phyloP scores from a whole-genome alignment of 108 stramenopile genomes.

The Seminavis robusta region DNA sequence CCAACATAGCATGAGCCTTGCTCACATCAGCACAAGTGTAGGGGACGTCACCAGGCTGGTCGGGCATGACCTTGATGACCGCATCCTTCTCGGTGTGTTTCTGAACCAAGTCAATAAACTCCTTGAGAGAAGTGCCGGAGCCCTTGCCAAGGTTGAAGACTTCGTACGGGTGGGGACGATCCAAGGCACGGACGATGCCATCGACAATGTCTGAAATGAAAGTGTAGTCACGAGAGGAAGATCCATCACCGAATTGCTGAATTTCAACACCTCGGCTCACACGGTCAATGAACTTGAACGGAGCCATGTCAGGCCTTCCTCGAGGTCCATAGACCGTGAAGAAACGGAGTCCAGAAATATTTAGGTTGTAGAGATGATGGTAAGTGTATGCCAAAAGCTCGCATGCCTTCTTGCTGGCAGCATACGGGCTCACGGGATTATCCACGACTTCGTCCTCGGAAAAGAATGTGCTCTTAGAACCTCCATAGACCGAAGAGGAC shows the following conservation, averaged over 20 bases:
- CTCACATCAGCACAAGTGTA: constrained; percentile 75
- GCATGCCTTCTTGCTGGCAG: constrained; percentile 96
- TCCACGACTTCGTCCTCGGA: constrained; percentile 93
- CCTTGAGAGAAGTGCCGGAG: constrained; percentile 72
- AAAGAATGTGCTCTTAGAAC: constrained; percentile 85
- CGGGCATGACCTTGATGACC: constrained; percentile 63
- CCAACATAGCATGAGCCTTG: constrained; percentile 69
- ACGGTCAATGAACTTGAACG: constrained; percentile 97
- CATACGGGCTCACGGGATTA: constrained; percentile 95
- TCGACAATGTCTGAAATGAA: constrained; percentile 89
- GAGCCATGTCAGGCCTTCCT: constrained; percentile 97
- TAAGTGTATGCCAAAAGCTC: constrained; percentile 98
- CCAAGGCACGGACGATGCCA: constrained; percentile 89
- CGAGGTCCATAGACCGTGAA: constrained; percentile 97
- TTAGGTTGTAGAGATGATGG: constrained; percentile 92
- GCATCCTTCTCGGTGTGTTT: constrained; percentile 66
- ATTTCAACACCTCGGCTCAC: constrained; percentile 89
- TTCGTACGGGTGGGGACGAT: constrained; percentile 90
- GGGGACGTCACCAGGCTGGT: constrained; percentile 89
- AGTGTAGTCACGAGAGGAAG: constrained; percentile 83
- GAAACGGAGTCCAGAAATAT: constrained; percentile 93
- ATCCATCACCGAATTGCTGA: constrained; percentile 97
- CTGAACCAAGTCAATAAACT: constrained; percentile 83
- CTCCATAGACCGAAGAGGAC: constrained; percentile 95
- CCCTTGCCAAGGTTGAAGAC: constrained; percentile 99